Evolutionary conservation across 1,284 basidiomycete genomes (phyloP), one percentile per base, ranked within the genome.

Genomic region (Ceratobasidium sp.): DNA sequence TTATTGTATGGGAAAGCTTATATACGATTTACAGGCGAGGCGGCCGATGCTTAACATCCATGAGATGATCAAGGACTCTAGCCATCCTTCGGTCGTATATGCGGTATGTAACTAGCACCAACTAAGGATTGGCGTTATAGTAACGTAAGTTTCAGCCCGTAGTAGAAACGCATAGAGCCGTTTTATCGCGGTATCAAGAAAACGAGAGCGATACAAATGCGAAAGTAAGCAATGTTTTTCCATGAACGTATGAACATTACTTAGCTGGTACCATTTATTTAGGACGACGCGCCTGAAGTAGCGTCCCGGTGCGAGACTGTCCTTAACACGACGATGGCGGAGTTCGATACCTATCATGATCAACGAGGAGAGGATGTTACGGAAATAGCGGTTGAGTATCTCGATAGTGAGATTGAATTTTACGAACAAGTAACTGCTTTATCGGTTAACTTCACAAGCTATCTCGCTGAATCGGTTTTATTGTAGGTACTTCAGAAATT

Each of bases 291-390:
- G 33, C 63, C 67, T 11, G 90, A 91, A 19, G 82, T 91, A 75
- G 88, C 90, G 1, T 85, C 89, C 2, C 88, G 94, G 22, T 95
- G 93, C 81, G 94, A 96, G 82, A 96, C 94, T 0, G 93, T 95
- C 6, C 83, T 96, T 29, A 96, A 96, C 81, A 91, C 90, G 2
- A 95, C 94, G 0, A 91, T 94, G 88, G 92, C 93, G 2, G 94
- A 96, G 83, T 90, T 96, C 86, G 91, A 94, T 74, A 90, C 87
- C 1, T 93, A 93, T 78, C 92, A 94, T 79, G 82, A 84, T 0
- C 91, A 93, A 80, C 93, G 93, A 80, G 80, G 83, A 3, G 90
- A 93, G 79, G 92, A 93, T 79, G 91, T 94, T 77, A 82, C 84
- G 22, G 82, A 79, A 1, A 78, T 93, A 15, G 83, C 88, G 14